These are phyloP conservation scores for Hanseniaspora taiwanica DNA, from an alignment of 805 yeast genomes.

Conservation along the genomic window DNA sequence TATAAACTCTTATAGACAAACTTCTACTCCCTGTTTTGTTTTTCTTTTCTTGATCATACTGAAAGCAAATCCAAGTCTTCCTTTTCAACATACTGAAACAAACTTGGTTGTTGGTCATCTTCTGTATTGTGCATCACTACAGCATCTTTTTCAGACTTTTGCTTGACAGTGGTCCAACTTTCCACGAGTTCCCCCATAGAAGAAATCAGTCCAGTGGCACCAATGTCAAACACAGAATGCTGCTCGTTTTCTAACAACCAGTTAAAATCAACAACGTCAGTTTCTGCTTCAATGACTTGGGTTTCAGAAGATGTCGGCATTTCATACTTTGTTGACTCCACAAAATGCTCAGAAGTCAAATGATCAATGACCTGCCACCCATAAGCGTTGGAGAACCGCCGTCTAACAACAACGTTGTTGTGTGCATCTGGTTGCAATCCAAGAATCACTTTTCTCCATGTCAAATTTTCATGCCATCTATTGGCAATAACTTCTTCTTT, in stretches of 20 bases:
- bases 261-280: constrained; percentile 20
- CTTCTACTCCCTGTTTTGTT: no score
- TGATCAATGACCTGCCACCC: constrained; percentile 79
- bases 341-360: constrained; percentile 49
- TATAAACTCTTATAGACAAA: neutral
- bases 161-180: neutral
- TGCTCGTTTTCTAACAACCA: constrained; percentile 37
- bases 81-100: neutral
- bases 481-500: constrained; percentile 58
- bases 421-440: constrained; percentile 64
- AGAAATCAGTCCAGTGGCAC: constrained; percentile 59
- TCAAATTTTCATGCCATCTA: constrained; percentile 52
- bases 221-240: constrained; percentile 33
- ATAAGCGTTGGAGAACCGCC: constrained; percentile 65
- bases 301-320: neutral
- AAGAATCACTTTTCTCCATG: constrained; percentile 62
- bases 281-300: constrained; percentile 9
- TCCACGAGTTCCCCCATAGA: constrained; percentile 38
- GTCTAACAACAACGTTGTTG: constrained; percentile 57
- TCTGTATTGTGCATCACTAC: no score
- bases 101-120: neutral
- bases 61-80: neutral
- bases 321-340: constrained; percentile 5
- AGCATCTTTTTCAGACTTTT: neutral
- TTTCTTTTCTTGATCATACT: no score